Base-by-base conservation (phyloP, 1,284 basidiomycete species). In the Rhodotorula mucilaginosa region DNA sequence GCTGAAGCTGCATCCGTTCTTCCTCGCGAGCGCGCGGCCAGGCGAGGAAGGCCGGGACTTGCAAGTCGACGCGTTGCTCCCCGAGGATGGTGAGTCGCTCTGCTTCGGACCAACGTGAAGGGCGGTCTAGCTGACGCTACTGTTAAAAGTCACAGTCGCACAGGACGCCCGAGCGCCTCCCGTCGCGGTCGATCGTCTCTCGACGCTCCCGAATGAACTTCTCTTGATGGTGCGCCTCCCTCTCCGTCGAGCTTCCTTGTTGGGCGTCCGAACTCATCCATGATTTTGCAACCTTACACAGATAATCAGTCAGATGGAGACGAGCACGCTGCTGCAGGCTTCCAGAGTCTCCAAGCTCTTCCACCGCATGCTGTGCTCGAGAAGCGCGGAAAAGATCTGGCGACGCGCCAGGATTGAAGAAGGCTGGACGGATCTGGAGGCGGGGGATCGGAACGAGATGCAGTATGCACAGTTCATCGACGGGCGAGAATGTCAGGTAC, bases 311-410 rank as follows among this genome's bases (percentile, higher is more conserved):
- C n/a, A n/a, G n/a, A n/a, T n/a, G n/a, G n/a, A n/a, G n/a, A n/a
- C n/a, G n/a, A n/a, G n/a, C n/a, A n/a, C n/a, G n/a, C 66, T 67
- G 48, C 54, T 67, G 18, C 39, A 48, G 23, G 21, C 61, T 47
- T 49, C 60, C 2, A 60, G 54, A 13, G 59, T 48, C 39, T 31
- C 56, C 10, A 65, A 49, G 47, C 13, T 18, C 16, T 29, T 65
- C 13, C 64, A 18, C 31, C 59, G 59, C n/a, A 16, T 46, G 10
- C 51, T 52, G 19, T 34, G 49, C 34, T 46, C 61, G 13, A 19
- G 12, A 19, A 15, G 6, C 48, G 12, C 49, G 2, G 51, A 39
- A n/a, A 8, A 8, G 23, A 23, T 44, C n/a, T 63, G 61, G 61
- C 5, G 10, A 16, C 5, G 5, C 5, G 51, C n/a, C 2, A 23